Evolutionary conservation across 768 basidiomycete genomes (phyloP), one percentile per base, ranked within the genome.

Genomic region (Galerina marginata): DNA sequence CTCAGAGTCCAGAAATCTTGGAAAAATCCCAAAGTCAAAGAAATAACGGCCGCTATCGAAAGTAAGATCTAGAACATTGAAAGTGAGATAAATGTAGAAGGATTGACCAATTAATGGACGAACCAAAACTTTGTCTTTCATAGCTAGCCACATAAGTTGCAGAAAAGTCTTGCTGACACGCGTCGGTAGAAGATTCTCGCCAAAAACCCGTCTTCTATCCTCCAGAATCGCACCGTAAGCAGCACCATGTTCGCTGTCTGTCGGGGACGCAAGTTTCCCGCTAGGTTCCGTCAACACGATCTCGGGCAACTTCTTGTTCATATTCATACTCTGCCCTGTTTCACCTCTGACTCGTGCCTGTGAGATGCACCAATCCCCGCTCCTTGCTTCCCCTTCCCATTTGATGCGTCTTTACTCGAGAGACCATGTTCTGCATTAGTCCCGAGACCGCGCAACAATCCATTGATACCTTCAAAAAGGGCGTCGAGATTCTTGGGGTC

Each of bases 1-100:
- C 86, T 79, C 4, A 84, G 83, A 0, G 86, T 79, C 9, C 95
- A 96, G 70, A 98, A 91, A 70, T 95, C 94, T 72, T 96, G 92
- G 75, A 97, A 97, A 29, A 99, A 77, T 16, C 97, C 97, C 12
- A 99, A 86, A 11, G 95, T 95, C 46, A 99, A 81, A 14, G 97
- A 97, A 42, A 99, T 83, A 40, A 93, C 86, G 3, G 97, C 97
- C 49, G 96, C 94, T 68, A 99, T 86, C 14, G 92, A 93, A 40
- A 99, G 83, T 51, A 99, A 72, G 61, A 99, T 85, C 93, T 96
- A 29, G n/a, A n/a, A n/a, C n/a, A 50, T 46, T 29, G 56, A 52
- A 54, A 44, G 37, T 56, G 9, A 29, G 29, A 52, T n/a, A 40
- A 38, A 26, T 46, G 44, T 33, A 49, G 36, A 40, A 48, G 36